phyloP scores from a whole-genome alignment of 1,284 basidiomycete species.

The Grifola frondosa region DNA sequence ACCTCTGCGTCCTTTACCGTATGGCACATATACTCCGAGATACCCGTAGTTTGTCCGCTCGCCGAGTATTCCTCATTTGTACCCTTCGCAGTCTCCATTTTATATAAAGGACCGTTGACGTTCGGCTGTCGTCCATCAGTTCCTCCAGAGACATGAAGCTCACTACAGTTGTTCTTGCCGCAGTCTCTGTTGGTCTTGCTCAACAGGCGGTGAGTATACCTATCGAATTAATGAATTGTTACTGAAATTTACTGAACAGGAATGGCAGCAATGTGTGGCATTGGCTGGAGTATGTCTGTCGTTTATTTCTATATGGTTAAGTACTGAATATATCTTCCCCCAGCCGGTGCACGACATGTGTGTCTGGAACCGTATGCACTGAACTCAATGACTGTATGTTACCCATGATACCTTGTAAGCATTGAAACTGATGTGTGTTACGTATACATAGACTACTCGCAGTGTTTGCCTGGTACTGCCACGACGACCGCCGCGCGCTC shows the following conservation, averaged over 20 bases:
- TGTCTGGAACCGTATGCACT: constrained; percentile 32
- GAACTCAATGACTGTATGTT: constrained; percentile 28
- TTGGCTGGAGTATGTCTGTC: constrained; percentile 22
- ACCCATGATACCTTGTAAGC: no score
- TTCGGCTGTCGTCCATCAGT: background rate
- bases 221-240: background rate
- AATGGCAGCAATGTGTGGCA: constrained; percentile 26
- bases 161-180: constrained; percentile 22
- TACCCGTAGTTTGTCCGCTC: no score
- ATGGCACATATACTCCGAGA: no score
- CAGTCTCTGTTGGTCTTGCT: constrained; percentile 22
- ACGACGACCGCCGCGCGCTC: constrained; percentile 16
- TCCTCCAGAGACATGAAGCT: constrained; percentile 23
- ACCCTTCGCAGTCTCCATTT: no score
- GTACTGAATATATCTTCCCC: background rate
- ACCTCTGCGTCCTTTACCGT: no score
- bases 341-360: constrained; percentile 31
- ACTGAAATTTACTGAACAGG: constrained; percentile 5
- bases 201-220: constrained; percentile 17
- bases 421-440: no score
- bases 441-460: constrained; percentile 34
- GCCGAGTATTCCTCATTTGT: no score
- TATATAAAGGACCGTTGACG: background rate
- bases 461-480: constrained; percentile 32
- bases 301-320: background rate